Evolutionary conservation across 345 rosid species (phyloP).

Genomic region (Aquilaria sinensis): DNA sequence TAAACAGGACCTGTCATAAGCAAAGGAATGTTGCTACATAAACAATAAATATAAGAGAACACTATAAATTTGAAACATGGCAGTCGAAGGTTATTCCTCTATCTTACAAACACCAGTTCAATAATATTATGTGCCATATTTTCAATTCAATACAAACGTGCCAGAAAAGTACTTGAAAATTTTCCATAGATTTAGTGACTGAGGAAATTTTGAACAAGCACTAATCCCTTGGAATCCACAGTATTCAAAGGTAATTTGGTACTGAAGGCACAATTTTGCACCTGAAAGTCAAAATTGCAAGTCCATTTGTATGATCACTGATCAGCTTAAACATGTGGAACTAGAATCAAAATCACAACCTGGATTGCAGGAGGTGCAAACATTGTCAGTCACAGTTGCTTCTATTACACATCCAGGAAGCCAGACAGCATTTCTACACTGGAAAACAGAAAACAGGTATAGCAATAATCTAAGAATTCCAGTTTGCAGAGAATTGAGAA

Average conservation of each 20-base stretch:
- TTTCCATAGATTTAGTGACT: too few relatives aligned
- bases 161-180: too few relatives aligned
- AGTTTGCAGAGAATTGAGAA: too few relatives aligned
- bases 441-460: slow-evolving; percentile 9
- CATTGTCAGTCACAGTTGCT: slow-evolving; percentile 69
- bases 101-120: too few relatives aligned
- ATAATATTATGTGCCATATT: too few relatives aligned
- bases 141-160: too few relatives aligned
- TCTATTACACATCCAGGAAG: slow-evolving; percentile 89
- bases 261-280: too few relatives aligned
- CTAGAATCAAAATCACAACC: slow-evolving; percentile 30
- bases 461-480: too few relatives aligned
- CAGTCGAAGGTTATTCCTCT: background rate
- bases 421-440: slow-evolving; percentile 97
- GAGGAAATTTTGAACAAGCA: too few relatives aligned
- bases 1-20: slow-evolving; percentile 58
- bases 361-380: slow-evolving; percentile 77
- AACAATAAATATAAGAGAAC: background rate
- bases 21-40: slow-evolving; percentile 5
- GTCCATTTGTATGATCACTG: slow-evolving; percentile 2
- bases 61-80: slow-evolving; percentile 3
- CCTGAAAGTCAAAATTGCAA: background rate
- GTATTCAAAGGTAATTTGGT: too few relatives aligned
- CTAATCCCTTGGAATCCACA: too few relatives aligned
- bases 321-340: background rate